Evolutionary conservation across 2,329 filamentous ascomycete species (phyloP).

Genomic region (Aspergillus ochraceus): DNA sequence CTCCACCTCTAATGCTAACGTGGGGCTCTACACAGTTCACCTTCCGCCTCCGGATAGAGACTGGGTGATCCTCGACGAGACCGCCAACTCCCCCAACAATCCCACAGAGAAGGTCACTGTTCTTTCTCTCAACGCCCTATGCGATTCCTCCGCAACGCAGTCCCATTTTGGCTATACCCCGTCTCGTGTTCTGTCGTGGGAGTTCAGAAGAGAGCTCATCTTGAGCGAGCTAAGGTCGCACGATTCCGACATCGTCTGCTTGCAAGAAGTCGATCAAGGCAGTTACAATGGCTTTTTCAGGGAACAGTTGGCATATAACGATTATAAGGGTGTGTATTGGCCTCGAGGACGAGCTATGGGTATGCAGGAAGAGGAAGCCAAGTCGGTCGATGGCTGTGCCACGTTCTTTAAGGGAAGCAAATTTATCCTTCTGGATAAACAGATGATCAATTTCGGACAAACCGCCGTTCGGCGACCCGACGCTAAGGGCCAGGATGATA

Average conservation of each 20-base stretch:
- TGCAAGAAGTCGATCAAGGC: constrained; percentile 91
- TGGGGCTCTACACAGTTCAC: constrained; percentile 62
- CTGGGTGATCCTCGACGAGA: constrained; percentile 70
- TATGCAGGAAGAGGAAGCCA: constrained; percentile 86
- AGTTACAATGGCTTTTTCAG: constrained; percentile 91
- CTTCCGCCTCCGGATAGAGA: constrained; percentile 74
- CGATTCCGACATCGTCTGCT: constrained; percentile 83
- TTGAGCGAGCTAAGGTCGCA: constrained; percentile 76
- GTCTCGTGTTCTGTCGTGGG: constrained; percentile 78
- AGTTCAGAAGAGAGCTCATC: constrained; percentile 79
- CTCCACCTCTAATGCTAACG: background rate
- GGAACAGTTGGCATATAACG: constrained; percentile 78
- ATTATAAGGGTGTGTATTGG: constrained; percentile 94
- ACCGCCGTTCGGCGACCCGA: constrained; percentile 92
- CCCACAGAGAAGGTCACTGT: constrained; percentile 71
- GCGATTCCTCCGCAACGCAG: constrained; percentile 86
- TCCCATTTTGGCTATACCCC: constrained; percentile 89
- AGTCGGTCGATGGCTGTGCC: constrained; percentile 90
- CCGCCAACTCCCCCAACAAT: constrained; percentile 49
- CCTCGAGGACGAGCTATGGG: constrained; percentile 87
- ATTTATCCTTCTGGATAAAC: constrained; percentile 90
- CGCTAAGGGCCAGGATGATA: constrained; percentile 96
- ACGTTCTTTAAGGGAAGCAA: constrained; percentile 97
- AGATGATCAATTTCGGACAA: constrained; percentile 86
- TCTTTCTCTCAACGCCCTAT: constrained; percentile 93